Evolutionary conservation across 768 basidiomycete species (phyloP).

Genomic region (Auricularia sp.): DNA sequence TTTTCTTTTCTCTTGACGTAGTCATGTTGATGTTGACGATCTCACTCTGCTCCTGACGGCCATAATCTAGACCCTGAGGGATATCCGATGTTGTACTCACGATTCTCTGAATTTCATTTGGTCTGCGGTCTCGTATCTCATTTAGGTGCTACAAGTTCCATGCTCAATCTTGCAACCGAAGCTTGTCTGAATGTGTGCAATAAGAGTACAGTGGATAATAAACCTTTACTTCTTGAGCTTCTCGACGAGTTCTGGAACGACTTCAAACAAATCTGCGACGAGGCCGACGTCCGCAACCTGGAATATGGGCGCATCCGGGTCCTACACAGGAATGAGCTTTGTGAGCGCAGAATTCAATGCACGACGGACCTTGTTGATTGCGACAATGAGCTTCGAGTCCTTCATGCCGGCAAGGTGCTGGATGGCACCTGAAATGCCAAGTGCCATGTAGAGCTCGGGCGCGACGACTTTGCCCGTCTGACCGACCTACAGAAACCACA

Average conservation of each 20-base stretch:
- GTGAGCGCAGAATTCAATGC: neutral
- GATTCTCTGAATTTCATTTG: no score
- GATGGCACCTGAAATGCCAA: slow-evolving; percentile 97
- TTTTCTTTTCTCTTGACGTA: no score
- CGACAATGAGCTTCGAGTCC: slow-evolving; percentile 95
- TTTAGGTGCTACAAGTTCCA: no score
- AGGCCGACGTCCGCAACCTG: slow-evolving; percentile 95
- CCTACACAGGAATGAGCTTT: slow-evolving; percentile 36
- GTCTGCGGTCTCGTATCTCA: no score
- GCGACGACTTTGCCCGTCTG: slow-evolving; percentile 99
- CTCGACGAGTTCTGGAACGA: slow-evolving; percentile 81
- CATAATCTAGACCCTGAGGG: no score
- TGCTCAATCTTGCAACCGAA: no score
- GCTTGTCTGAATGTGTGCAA: no score
- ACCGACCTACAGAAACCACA: slow-evolving; percentile 45
- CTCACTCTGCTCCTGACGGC: no score
- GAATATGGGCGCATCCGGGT: slow-evolving; percentile 97
- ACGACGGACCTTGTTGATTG: slow-evolving; percentile 79
- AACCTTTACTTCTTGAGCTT: slow-evolving; percentile 53
- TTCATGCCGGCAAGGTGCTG: slow-evolving; percentile 99
- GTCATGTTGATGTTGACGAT: no score
- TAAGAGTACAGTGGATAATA: neutral
- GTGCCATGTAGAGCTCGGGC: slow-evolving; percentile 89
- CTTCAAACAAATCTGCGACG: slow-evolving; percentile 88
- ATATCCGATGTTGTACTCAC: no score